phyloP scores from a whole-genome alignment of 1,139 yeast genomes.

The Kodamaea plutei region DNA sequence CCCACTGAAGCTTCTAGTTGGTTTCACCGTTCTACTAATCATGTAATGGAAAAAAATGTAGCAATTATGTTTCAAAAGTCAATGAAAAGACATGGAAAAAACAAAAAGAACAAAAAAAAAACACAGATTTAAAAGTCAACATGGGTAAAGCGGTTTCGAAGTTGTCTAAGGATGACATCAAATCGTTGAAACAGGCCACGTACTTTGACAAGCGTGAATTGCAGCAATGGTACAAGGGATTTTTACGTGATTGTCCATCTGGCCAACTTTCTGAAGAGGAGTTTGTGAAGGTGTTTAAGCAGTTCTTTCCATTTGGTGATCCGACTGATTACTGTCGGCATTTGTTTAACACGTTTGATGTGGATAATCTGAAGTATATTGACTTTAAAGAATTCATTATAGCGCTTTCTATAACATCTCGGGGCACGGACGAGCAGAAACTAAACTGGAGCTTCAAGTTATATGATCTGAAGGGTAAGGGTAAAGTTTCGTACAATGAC shows the following conservation, averaged over 20 bases:
- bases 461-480: conserved; percentile 79
- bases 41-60: too few species aligned
- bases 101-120: too few species aligned
- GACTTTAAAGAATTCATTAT: conserved; percentile 92
- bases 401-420: conserved; percentile 80
- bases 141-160: conserved; percentile 98
- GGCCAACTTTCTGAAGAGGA: conserved; percentile 88
- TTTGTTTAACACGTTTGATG: conserved; percentile 85
- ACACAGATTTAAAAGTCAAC: conserved; percentile 1
- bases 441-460: conserved; percentile 82
- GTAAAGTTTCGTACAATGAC: conserved; percentile 70
- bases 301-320: conserved; percentile 97
- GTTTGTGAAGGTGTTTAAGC: conserved; percentile 87
- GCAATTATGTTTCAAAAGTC: too few species aligned
- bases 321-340: conserved; percentile 88
- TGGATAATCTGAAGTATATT: conserved; percentile 73
- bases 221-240: conserved; percentile 98
- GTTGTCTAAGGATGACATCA: conserved; percentile 84
- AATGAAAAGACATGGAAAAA: background rate
- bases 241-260: conserved; percentile 86
- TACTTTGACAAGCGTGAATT: conserved; percentile 90
- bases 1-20: conserved; percentile 9
- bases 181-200: conserved; percentile 78
- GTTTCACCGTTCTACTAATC: too few species aligned
- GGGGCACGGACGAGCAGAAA: conserved; percentile 87